Evolutionary conservation across 2,329 filamentous ascomycete species (phyloP), one percentile per base, ranked within the genome.

Genomic region (Lasiodiplodia gonubiensis): DNA sequence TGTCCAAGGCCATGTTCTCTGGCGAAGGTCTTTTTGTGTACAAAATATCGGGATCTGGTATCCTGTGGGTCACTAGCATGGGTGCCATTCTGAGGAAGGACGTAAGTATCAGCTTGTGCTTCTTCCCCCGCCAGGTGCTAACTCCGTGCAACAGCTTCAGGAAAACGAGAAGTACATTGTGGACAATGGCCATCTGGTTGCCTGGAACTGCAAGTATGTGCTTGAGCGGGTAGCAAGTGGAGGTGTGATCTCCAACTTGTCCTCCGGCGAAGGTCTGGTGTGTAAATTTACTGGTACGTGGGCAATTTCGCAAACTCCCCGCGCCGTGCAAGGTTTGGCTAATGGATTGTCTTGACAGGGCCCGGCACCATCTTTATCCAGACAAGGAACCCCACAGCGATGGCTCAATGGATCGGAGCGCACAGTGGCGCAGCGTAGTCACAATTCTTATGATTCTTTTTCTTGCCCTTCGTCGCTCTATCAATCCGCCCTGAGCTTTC

Each of bases 21-120:
- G 95, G 95, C 0, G 95, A 98, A 78, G 95, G 95, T 0, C 76
- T 97, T 33, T 98, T 93, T 79, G 89, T 97, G 12, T 96, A 96
- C 79, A 94, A 92, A 78, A 90, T 98, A 11, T 87, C 84, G 16
- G 94, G 94, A 0, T 86, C 84, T 7, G 95, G 95, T 0, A 82
- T 98, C 42, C 76, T 97, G 49, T 99, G 94, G 92, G 85, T 97
- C 55, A 92, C 92, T 10, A 97, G 92, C 74, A 95, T 99, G 74
- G 95, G 95, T 7, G 95, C 95, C 6, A 97, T 99, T 69, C 92
- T 98, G 70, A 87, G 91, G 74, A 98, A 98, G 81, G 93, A 97
- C 77, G 92, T 96, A 77, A 83, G 91, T 86, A 18, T 37, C 6
- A 11, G 23, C 42, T 4, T 5, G 4, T 42, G 84, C 82, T 7